Evolutionary conservation across 225 moss, liverwort and hornwort species (phyloP), one percentile per base, ranked within the genome.

Genomic region (Asterella californica): DNA sequence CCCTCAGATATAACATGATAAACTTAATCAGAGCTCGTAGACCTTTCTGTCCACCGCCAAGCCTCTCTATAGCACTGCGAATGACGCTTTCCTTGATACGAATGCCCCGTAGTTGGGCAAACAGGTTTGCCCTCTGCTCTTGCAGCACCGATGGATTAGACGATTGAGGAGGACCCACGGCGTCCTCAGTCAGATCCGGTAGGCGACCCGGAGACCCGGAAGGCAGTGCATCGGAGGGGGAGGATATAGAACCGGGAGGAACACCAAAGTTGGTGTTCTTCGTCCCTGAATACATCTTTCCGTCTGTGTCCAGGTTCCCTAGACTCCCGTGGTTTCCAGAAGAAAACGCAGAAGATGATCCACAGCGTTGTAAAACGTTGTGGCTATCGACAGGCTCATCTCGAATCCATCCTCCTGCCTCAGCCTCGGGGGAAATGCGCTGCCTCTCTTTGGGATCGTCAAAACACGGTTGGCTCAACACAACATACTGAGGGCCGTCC

Each of bases 31-130:
- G 25, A 72, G 72, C 76, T 12, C 62, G 79, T 18, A 87, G 82
- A 63, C 87, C 87, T 62, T 84, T 82, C 80, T 82, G 84, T 18
- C 87, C 87, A 77, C 87, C 87, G 10, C 87, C 87, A 72, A 82
- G 78, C 84, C 84, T 77, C 34, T 80, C 66, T 34, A 87, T 82
- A 5, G 82, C 82, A 29, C 81, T 79, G 1, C 47, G 54, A 29
- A 87, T 53, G 36, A 84, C 74, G 33, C 74, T 82, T 70, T 84
- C 87, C 46, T 80, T 77, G 52, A 87, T 81, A 27, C 77, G 84
- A 12, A 81, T 87, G 27, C 49, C 67, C 64, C 55, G 82, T 15
- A 87, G 80, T 74, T 84, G 67, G 10, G 84, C 80, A 46, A 37
- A 77, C 0, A 84, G 52, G 6, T 17, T 36, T 0, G 83, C 55